Evolutionary conservation across 139 green algal species (phyloP).

Genomic region (Parachlorella kessleri): DNA sequence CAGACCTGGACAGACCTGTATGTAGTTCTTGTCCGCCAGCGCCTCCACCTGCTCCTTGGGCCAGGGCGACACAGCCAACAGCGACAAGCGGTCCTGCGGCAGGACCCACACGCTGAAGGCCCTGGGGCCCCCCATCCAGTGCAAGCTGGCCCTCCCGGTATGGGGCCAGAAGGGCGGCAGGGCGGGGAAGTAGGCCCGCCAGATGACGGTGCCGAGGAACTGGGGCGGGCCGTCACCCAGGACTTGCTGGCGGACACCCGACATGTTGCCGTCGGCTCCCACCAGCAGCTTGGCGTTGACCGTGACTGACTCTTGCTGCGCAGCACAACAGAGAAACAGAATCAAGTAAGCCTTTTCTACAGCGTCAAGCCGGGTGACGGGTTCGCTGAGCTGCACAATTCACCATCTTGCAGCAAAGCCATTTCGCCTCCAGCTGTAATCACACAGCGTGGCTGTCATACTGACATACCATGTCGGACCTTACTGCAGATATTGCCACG

Average conservation of each 20-base stretch:
- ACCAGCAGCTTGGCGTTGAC: conserved; percentile 7
- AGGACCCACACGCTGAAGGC: not conserved
- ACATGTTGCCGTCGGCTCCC: conserved; percentile 20
- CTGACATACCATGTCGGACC: too few species aligned
- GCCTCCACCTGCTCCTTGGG: not conserved
- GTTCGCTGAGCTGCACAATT: too few species aligned
- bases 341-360: too few species aligned
- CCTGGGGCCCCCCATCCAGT: too few species aligned
- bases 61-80: conserved; percentile 18
- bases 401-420: too few species aligned
- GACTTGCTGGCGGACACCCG: not conserved
- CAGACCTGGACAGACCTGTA: not conserved
- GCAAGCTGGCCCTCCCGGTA: too few species aligned
- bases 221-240: conserved; percentile 13
- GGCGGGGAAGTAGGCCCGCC: not conserved
- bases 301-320: not conserved
- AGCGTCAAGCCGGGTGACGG: too few species aligned
- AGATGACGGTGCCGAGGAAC: conserved; percentile 17
- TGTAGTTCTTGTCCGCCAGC: conserved; percentile 5
- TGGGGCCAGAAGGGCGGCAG: too few species aligned
- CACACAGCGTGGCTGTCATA: too few species aligned
- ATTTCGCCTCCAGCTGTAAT: too few species aligned
- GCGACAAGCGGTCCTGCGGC: not conserved
- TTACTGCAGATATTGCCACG: too few species aligned
- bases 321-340: too few species aligned